Base-by-base conservation (phyloP, 2,329 filamentous ascomycete species). In the Ophioceras dolichostomum region DNA sequence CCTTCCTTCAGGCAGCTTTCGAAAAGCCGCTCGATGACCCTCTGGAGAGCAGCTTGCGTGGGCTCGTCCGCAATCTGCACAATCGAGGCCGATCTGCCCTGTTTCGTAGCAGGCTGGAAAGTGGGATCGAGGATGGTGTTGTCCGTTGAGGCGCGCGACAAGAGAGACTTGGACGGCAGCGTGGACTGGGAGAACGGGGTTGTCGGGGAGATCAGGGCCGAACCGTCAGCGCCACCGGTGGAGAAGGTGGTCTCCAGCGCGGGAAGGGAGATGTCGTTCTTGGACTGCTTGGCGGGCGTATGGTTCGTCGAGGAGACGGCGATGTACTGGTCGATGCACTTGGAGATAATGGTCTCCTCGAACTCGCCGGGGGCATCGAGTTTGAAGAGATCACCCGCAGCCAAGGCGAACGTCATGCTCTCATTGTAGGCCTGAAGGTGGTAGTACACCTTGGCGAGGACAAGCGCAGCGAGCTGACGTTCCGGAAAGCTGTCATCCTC, bases 391-490 rank as follows among this genome's bases (percentile, higher is more conserved):
- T 95, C 85, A 42, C 91, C 91, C 18, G 91, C 88, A 41, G 87
- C 88, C 32, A 98, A 76, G 45, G 91, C 91, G 61, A 98, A 96
- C 37, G 85, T 83, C 89, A 98, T 96, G 62, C 89, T 95, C 67
- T 98, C 91, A 57, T 95, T 91, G 68, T 98, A 98, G 59, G 91
- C 91, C 63, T 95, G 87, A 37, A 98, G 78, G 57, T 98, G 91
- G 57, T 96, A 98, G 67, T 96, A 98, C 48, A 96, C 87, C 71
- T 98, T 98, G 49, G 91, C 83, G 31, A 94, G 83, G 38, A 98
- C 87, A 35, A 98, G 73, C 38, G 91, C 91, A 39, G 91, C 91
- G 39, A 98, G 79, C 58, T 91, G 84, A 53, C 89, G 85, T 60
- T 98, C 83, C 34, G 88, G 83, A 54, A 98, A 98, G 42, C 76